Evolutionary conservation across 495 filamentous ascomycete species (phyloP).

Genomic region (Sporormia fimetaria): DNA sequence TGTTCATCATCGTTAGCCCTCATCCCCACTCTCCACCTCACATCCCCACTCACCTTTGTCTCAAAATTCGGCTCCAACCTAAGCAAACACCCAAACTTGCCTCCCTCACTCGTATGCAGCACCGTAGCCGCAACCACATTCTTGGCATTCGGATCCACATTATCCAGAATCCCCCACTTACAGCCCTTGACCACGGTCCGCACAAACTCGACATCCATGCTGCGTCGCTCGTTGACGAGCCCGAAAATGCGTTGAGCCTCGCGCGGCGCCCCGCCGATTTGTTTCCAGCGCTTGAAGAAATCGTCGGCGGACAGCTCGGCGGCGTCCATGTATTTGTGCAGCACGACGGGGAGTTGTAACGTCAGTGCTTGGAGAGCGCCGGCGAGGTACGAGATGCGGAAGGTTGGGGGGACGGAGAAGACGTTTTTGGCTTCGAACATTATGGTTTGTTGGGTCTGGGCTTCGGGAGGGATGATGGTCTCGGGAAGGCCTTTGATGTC

Average conservation of each 20-base stretch:
- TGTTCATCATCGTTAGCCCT: constrained; percentile 36
- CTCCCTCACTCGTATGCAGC: constrained; percentile 65
- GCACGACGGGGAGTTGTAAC: constrained; percentile 73
- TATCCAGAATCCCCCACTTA: constrained; percentile 73
- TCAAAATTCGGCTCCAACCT: constrained; percentile 89
- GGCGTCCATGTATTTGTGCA: constrained; percentile 93
- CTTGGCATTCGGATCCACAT: constrained; percentile 78
- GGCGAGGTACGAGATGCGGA: constrained; percentile 86
- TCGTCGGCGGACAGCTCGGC: constrained; percentile 75
- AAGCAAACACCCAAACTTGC: constrained; percentile 90
- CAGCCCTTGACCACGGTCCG: constrained; percentile 62
- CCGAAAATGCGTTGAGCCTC: constrained; percentile 83
- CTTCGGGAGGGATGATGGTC: constrained; percentile 58
- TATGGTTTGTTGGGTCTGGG: constrained; percentile 84
- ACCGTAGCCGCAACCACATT: constrained; percentile 94
- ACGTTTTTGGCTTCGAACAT: constrained; percentile 79
- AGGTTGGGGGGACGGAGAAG: constrained; percentile 77
- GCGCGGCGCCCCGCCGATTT: constrained; percentile 79
- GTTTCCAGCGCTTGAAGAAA: constrained; percentile 98
- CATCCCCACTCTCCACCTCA: background rate
- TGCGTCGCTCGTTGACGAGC: constrained; percentile 38
- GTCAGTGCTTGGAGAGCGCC: constrained; percentile 90
- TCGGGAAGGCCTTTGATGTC: constrained; percentile 84
- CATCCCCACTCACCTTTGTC: constrained; percentile 53
- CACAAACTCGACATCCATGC: constrained; percentile 46